Evolutionary conservation across 148 eudicot species (phyloP), one percentile per base, ranked within the genome.

Genomic region (Suaeda aralocaspica): DNA sequence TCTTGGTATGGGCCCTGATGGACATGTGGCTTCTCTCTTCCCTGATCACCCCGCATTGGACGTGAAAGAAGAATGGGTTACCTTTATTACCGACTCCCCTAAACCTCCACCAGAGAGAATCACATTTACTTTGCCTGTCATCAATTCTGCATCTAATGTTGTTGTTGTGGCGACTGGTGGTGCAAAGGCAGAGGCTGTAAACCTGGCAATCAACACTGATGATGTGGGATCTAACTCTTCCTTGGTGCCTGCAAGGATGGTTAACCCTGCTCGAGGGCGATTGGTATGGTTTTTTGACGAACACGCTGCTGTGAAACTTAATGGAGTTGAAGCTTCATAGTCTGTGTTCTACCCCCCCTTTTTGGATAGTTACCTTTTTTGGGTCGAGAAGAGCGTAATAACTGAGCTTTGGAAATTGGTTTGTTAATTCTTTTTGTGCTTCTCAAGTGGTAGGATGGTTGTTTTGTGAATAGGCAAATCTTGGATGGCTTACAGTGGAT

Each of bases 1-100:
- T 76, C 95, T 90, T 4, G 96, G 86, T 6, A 82, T 90, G 96
- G 96, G 98, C 5, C 80, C 91, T 0, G 96, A 92, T 58, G 98
- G 98, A n/a, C 98, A 90, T 42, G 83, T 92, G 33, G 98, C 98
- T 0, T 92, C 98, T 12, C 80, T 92, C 10, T 92, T 92, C 67
- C 98, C 98, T 21, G 76, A 81, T 48, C 94, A 90, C 84, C n/a
- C 87, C 0, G 83, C 79, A 1, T 81, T 90, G 29, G 73, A 74
- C 9, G 83, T 82, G 67, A 81, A 80, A 46, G 78, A 88, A 10
- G 90, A 82, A 52, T 92, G 98, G 98, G 86, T 92, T 24, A 88
- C 94, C 24, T 90, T 83, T 67, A 78, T 90, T 61, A 88, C 88
- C 0, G 94, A 90, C 79, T 92, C 92, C 15, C 98, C 98, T 24